Evolutionary conservation across 2,329 filamentous ascomycete genomes (phyloP), one percentile per base, ranked within the genome.

Genomic region (Lachnellula cervina): DNA sequence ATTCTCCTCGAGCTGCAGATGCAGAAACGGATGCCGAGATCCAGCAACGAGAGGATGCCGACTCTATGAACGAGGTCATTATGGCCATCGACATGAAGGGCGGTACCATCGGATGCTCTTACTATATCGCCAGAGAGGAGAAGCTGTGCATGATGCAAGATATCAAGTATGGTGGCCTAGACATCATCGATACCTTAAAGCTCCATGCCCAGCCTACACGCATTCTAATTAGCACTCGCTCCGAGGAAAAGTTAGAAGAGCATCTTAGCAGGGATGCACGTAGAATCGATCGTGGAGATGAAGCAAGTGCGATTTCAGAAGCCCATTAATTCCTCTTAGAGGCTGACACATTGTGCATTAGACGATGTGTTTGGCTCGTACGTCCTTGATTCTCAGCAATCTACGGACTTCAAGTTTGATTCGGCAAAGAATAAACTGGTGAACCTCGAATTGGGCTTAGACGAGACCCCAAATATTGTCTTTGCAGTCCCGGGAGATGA

Each of bases 141-240:
- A 83, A 78, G 37, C 71, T 97, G 3, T 87, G 82, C 56, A 77
- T 96, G 44, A 84, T 95, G 68, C 85, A 93, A 67, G 92, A 97
- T 62, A 78, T 89, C 9, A 77, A 81, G 16, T 77, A 83, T 62
- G 87, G 85, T 4, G 84, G 83, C n/a, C 69, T 82, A n/a, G 84
- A 89, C 37, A 74, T 86, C 13, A 74, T 88, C n/a, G 83, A 89
- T 58, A 83, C 79, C 4, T 71, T 86, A 19, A 68, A 85, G 43
- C 63, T 80, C 9, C 76, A 83, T 52, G 71, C 74, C 13, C 77
- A 80, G 54, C 82, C 83, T 16, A 84, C 80, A 0, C 77, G 74
- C 0, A 68, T 87, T 23, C 69, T 87, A 6, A 71, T 83, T 16
- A 70, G 64, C 49, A 69, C 60, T 14, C 62, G 65, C 25, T 66